phyloP scores from a whole-genome alignment of 139 green algal genomes.

The Chlorella vulgaris region DNA sequence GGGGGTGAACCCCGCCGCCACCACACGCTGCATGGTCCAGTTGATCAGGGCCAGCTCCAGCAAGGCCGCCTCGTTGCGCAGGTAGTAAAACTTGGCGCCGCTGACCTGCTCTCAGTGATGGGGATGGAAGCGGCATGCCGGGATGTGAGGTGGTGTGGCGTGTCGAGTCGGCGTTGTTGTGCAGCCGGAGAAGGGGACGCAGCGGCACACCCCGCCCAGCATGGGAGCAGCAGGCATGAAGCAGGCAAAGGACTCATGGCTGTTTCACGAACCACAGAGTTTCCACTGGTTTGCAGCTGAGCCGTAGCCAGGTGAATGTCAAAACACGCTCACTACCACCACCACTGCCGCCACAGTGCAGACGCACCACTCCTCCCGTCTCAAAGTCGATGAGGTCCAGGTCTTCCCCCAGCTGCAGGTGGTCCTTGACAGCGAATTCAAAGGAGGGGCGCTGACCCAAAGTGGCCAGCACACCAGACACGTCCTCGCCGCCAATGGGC shows the following conservation, averaged over 20 bases:
- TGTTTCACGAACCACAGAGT: too few relatives aligned
- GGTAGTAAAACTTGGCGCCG: conserved; percentile 95
- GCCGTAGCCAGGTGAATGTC: too few relatives aligned
- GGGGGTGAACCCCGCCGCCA: conserved; percentile 83
- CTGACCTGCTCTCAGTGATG: conserved; percentile 44
- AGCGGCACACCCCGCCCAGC: too few relatives aligned
- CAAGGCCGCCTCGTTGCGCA: conserved; percentile 88
- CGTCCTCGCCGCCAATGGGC: conserved; percentile 86
- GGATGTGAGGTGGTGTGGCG: too few relatives aligned
- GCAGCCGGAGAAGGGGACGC: background rate
- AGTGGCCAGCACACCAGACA: conserved; percentile 51
- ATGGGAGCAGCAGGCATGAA: too few relatives aligned
- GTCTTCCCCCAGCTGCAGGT: conserved; percentile 75
- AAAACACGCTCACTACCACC: too few relatives aligned
- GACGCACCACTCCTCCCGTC: conserved; percentile 74
- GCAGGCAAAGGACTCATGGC: too few relatives aligned
- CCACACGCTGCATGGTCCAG: conserved; percentile 73
- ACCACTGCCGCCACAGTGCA: too few relatives aligned
- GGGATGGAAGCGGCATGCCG: too few relatives aligned
- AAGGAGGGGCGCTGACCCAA: conserved; percentile 69
- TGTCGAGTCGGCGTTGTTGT: too few relatives aligned
- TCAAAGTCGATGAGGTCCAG: conserved; percentile 93
- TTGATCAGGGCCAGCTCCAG: conserved; percentile 97
- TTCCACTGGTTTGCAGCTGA: too few relatives aligned
- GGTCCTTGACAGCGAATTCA: conserved; percentile 80